Percentiles rank a stretch among this genome's conserved stretches.
Conservation (phyloP, 495 filamentous ascomycete species). For the Penicillium herquei region DNA sequence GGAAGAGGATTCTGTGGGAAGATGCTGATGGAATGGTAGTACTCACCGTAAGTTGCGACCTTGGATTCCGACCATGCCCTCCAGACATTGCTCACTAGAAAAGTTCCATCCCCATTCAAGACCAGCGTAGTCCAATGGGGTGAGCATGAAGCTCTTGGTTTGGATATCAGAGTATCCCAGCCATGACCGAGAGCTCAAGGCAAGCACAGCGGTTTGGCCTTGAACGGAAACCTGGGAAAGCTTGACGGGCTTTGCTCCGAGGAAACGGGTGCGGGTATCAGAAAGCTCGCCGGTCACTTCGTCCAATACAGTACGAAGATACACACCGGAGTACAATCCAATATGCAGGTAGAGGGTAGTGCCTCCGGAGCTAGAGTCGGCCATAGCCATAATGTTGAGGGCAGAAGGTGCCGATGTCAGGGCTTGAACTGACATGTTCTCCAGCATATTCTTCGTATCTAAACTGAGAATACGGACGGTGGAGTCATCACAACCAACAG, state of each 20-base stretch:
- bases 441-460: slow-evolving; percentile 84
- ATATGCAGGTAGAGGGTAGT: slow-evolving; percentile 91
- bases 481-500: slow-evolving; percentile 94
- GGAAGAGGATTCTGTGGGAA: slow-evolving; percentile 3
- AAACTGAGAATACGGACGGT: slow-evolving; percentile 90
- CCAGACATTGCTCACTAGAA: slow-evolving; percentile 85
- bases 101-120: slow-evolving; percentile 96
- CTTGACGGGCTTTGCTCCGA: slow-evolving; percentile 83
- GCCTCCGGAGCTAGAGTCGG: slow-evolving; percentile 77
- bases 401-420: slow-evolving; percentile 85
- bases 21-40: not conserved
- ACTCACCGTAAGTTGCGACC: slow-evolving; percentile 84
- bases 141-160: slow-evolving; percentile 84
- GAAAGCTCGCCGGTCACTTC: slow-evolving; percentile 92
- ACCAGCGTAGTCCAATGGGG: slow-evolving; percentile 81
- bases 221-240: slow-evolving; percentile 85
- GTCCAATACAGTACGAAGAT: slow-evolving; percentile 89
- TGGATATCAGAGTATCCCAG: slow-evolving; percentile 84
- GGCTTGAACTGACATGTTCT: slow-evolving; percentile 91
- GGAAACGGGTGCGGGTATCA: slow-evolving; percentile 89
- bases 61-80: slow-evolving; percentile 96
- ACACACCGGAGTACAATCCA: slow-evolving; percentile 91
- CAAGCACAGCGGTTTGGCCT: slow-evolving; percentile 81
- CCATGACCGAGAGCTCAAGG: slow-evolving; percentile 88
- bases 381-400: slow-evolving; percentile 91